phyloP scores from a whole-genome alignment of 2,329 filamentous ascomycete genomes.

The Pseudocercospora macadamiae region DNA sequence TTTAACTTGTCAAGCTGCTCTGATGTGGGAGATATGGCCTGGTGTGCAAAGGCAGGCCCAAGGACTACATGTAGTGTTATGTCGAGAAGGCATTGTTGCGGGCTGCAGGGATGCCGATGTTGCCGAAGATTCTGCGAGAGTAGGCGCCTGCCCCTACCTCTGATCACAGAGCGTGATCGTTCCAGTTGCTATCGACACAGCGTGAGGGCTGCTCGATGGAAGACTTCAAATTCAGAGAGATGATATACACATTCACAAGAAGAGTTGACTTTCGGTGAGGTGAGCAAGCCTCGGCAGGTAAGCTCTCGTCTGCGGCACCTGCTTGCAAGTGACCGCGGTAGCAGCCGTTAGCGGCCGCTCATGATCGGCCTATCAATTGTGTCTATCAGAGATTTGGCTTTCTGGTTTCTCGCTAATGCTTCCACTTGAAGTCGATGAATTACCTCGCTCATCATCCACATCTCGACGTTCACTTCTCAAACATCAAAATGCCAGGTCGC shows the following conservation, averaged over 20 bases:
- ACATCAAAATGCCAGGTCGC: constrained; percentile 44
- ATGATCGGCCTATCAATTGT: too few species aligned
- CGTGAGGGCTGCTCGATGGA: not conserved
- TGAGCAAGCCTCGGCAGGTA: too few species aligned
- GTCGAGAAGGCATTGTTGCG: not conserved
- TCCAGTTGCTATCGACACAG: not conserved
- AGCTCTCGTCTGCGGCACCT: too few species aligned
- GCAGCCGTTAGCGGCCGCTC: too few species aligned
- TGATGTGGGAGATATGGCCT: not conserved
- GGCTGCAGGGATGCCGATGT: not conserved
- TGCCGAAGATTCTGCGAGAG: not conserved
- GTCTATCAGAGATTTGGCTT: too few species aligned
- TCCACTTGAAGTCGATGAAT: constrained; percentile 9
- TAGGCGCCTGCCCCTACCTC: not conserved
- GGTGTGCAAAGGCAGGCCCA: not conserved
- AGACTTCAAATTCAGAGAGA: not conserved
- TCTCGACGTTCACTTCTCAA: not conserved
- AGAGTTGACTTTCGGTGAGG: not conserved
- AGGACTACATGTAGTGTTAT: not conserved
- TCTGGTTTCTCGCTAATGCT: not conserved
- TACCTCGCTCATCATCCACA: not conserved
- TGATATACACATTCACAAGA: not conserved
- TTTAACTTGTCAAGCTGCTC: not conserved
- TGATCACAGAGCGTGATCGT: not conserved
- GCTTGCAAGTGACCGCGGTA: too few species aligned